Evolutionary conservation across 129 eudicot genomes (phyloP), one percentile per base, ranked within the genome.

Genomic region (Saposhnikovia divaricata): DNA sequence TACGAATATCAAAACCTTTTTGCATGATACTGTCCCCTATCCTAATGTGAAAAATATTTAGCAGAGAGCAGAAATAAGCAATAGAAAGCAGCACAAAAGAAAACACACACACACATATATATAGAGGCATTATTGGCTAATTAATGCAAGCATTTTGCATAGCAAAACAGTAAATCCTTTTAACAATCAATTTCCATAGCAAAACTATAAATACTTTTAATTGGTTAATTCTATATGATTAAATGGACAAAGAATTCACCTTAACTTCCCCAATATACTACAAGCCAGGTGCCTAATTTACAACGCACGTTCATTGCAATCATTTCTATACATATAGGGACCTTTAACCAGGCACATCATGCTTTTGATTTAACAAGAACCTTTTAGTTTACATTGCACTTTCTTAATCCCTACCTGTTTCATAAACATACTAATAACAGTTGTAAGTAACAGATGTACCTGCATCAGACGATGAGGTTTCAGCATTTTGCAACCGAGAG

Each of bases 391-490:
- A 59, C 68, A 59, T 59, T 2, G 68, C 2, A 23, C 68, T 23
- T 25, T 25, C 14, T n/a, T 2, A 61, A 61, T n/a, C 69, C 34
- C 13, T 25, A 6, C 6, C 69, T 9, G 6, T n/a, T 61, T 25
- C 66, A 59, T 59, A 59, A 51, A 59, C 31, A 23, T 3, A 61
- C 31, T 25, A n/a, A 61, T 25, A 9, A 61, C 4, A 61, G 6
- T n/a, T 44, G 21, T 16, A n/a, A 10, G 27, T 10, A 21, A 37
- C 19, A 42, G 68, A 82, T 65, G 75, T 91, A 95, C 97, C 97
- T 82, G 87, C 86, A 51, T 83, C 97, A 16, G 97, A 86, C 0
- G 96, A 91, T 9, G 97, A 92, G 13, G 97, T 85, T 80, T 90
- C 96, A 0, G 70, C 95, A 81, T 87, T 84, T 25, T 88, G 90